Base-by-base conservation (phyloP, 2,329 filamentous ascomycete genomes). In the Fusarium domesticum region DNA sequence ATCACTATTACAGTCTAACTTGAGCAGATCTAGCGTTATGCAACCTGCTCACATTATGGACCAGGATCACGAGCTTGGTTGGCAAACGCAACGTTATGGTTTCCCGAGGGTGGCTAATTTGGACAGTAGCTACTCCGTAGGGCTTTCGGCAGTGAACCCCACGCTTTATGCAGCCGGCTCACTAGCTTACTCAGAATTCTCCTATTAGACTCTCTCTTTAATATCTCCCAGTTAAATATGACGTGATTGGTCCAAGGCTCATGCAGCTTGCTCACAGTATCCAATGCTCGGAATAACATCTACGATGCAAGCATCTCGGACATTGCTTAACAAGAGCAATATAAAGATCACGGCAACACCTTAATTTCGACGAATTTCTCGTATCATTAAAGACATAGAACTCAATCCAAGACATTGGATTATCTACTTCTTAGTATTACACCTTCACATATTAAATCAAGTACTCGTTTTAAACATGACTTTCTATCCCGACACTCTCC, bases 1-100 rank as follows among this genome's bases (percentile, higher is more conserved):
- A 35, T 6, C 17, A 4, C 2, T 2, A 2, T 2, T 1, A 8
- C 1, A 18, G 8, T 4, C 14, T 3, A 49, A 23, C 35, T 16
- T 18, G 8, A 25, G n/a, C 2, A 14, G 30, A 23, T 23, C 17
- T 51, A 51, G 49, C 35, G 34, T 39, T 39, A 45, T 48, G 48
- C 43, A 51, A 18, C 33, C 30, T 51, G 49, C 49, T 51, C 49
- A 51, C 49, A 35, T 11, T 37, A 32, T 32, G 12, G 34, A 36
- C 34, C 16, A 20, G 34, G 17, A 35, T 35, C 10, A 23, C 20
- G 10, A 23, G 20, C n/a, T n/a, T n/a, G n/a, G n/a, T n/a, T n/a
- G n/a, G n/a, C n/a, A n/a, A n/a, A n/a, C n/a, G n/a, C n/a, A n/a
- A n/a, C n/a, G n/a, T n/a, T n/a, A n/a, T n/a, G n/a, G n/a, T n/a